These are phyloP conservation scores for Wickerhamiella bombiphila DNA, from an alignment of 805 yeast genomes.

Conservation along the genomic window DNA sequence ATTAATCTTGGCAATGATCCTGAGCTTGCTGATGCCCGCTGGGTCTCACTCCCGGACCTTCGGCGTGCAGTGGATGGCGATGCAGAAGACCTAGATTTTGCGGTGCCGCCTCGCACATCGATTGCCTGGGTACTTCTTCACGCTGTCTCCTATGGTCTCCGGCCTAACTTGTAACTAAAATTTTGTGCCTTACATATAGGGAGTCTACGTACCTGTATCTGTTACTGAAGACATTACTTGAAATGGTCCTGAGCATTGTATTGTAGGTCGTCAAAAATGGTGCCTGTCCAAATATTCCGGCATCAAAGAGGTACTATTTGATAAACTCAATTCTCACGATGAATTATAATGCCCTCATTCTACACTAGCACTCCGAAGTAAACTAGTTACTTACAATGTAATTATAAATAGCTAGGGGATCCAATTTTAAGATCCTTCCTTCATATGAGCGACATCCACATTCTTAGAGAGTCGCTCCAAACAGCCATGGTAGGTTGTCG, in stretches of 20 bases:
- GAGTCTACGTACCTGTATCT: background rate
- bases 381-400: background rate
- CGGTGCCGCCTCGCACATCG: conserved; percentile 23
- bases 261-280: no score
- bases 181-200: background rate
- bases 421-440: no score
- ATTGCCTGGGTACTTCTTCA: conserved; percentile 24
- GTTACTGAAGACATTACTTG: no score
- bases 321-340: no score
- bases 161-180: background rate
- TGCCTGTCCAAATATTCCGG: no score
- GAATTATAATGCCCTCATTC: no score
- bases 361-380: no score
- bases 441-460: no score
- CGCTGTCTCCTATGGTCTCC: conserved; percentile 8
- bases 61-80: conserved; percentile 16
- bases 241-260: no score
- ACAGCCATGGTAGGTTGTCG: conserved; percentile 15
- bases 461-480: conserved; percentile 2
- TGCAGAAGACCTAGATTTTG: conserved; percentile 8
- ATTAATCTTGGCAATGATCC: conserved; percentile 70
- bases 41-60: conserved; percentile 55
- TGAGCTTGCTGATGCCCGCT: conserved; percentile 71
- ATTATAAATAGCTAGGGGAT: background rate
- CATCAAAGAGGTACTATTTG: no score